These are phyloP conservation scores for Mycena vulgaris DNA, from an alignment of 768 basidiomycete genomes.

Conservation along the genomic window DNA sequence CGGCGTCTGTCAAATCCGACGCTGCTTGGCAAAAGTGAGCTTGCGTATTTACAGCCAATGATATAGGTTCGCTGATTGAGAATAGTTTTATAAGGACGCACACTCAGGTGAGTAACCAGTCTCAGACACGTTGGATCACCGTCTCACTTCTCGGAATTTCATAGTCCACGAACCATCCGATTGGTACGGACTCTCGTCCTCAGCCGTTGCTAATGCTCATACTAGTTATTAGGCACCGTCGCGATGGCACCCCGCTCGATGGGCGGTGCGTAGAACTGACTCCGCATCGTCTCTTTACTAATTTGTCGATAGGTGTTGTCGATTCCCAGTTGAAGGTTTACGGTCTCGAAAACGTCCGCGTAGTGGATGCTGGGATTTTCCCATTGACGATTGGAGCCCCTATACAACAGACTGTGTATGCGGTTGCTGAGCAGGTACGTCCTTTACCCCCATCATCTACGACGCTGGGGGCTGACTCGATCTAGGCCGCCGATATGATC, in stretches of 20 bases:
- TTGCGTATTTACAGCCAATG: neutral
- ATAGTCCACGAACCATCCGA: neutral
- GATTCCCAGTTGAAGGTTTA: neutral
- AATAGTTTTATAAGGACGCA: neutral
- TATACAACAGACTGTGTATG: no score
- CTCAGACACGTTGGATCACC: no score
- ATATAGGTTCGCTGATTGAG: neutral
- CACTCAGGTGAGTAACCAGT: neutral
- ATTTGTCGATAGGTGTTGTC: neutral
- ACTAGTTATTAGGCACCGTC: neutral
- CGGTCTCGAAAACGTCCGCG: no score
- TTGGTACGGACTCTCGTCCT: neutral
- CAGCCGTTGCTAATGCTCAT: neutral
- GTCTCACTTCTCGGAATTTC: neutral
- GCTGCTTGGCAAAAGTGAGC: neutral
- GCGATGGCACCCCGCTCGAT: neutral
- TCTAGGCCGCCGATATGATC: no score
- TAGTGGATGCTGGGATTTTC: no score
- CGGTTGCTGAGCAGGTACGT: no score
- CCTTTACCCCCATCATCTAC: no score
- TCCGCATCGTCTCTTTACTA: neutral
- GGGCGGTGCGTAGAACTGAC: neutral
- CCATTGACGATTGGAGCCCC: no score
- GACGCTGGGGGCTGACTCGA: no score
- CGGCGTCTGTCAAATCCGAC: neutral